Base-by-base conservation (phyloP, 1,284 basidiomycete genomes). In the Sporisorium iseilematis-ciliati region DNA sequence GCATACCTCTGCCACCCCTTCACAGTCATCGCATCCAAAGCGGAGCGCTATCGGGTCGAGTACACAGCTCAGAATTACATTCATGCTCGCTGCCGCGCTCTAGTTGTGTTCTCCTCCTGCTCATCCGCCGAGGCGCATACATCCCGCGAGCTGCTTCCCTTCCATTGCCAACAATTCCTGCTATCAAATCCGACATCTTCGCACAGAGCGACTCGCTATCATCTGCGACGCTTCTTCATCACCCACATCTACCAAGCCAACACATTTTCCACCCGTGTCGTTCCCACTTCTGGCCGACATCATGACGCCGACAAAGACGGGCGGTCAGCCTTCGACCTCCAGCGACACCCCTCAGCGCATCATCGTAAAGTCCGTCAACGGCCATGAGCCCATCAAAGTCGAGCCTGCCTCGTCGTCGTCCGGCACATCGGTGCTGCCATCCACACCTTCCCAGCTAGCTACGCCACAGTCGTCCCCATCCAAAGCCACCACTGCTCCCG, bases 321-420 rank as follows among this genome's bases (percentile, higher is more conserved):
- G 58, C 46, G 48, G 57, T 43, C 63, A 58, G 51, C 42, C 59
- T 45, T 56, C 56, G 10, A 33, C 40, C 20, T 40, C 59, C 5
- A 54, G 51, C 53, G 59, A 63, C 42, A 53, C 65, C 14, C 61
- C 65, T 45, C 66, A 75, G 21, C 66, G 72, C 52, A 75, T 75
- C 66, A 43, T 75, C n/a, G 72, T 75, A 56, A 75, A 69, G 25
- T 70, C 72, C 16, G 72, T 75, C 59, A 75, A 75, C 21, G 72
- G 72, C 20, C 72, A 65, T 45, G 66, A 70, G 21, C 67, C 68
- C 54, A 56, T 71, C 73, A 75, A 75, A 41, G 20, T 31, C 1
- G 68, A 71, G 48, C 58, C 61, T 0, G 33, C 54, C 16, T 12
- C 35, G 8, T 21, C 62, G 41, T 58, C 64, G 6, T 53, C 53